Conservation (phyloP, 148 eudicot species). For the Pouteria glomerata region DNA sequence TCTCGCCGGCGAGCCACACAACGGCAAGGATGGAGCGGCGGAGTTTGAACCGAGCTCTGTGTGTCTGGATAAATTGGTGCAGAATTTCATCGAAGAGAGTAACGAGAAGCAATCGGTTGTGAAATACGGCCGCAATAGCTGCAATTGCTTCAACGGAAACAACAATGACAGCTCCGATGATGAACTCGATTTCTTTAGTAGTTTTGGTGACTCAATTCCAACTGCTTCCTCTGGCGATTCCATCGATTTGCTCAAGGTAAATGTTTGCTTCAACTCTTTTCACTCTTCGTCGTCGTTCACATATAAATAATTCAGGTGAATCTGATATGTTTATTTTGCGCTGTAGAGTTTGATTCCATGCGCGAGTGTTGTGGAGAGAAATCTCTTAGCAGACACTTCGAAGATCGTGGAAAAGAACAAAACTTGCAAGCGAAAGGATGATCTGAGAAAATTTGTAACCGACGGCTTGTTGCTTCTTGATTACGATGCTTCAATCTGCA, state of each 20-base stretch:
- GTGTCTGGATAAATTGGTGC: conserved; percentile 57
- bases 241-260: conserved; percentile 50
- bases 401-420: conserved; percentile 55
- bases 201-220: conserved; percentile 20
- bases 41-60: conserved; percentile 53
- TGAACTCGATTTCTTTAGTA: conserved; percentile 36
- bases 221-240: conserved; percentile 26
- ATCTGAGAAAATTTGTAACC: conserved; percentile 38
- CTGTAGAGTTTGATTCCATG: conserved; percentile 54
- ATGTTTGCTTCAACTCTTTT: neutral
- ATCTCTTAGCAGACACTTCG: conserved; percentile 57
- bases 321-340: neutral
- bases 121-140: conserved; percentile 47
- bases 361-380: conserved; percentile 39
- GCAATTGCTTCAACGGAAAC: conserved; percentile 68
- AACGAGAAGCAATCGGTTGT: conserved; percentile 31
- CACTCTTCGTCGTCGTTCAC: neutral
- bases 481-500: conserved; percentile 52
- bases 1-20: conserved; percentile 5
- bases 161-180: conserved; percentile 56
- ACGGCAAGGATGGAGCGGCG: conserved; percentile 10
- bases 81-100: conserved; percentile 49
- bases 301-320: neutral
- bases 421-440: conserved; percentile 41
- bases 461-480: conserved; percentile 39